Percentiles rank a stretch among this genome's conserved stretches.
Evolutionary conservation across 108 stramenopile genomes (phyloP).

Genomic region (Skeletonema marinoi): DNA sequence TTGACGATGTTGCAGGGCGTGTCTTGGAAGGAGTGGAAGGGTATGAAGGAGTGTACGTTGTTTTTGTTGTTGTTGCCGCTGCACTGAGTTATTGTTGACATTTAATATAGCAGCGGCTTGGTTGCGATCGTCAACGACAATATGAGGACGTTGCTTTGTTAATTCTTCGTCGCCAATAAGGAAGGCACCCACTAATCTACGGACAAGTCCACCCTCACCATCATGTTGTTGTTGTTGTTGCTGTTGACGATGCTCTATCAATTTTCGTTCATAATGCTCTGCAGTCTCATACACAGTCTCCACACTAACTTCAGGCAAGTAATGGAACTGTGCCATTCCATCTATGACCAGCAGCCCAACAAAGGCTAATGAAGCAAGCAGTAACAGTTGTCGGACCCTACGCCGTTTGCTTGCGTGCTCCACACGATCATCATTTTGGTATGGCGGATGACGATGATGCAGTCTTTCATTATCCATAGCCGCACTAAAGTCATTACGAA

Average conservation of each 20-base stretch:
- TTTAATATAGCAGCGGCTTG: background rate
- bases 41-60: slow-evolving; percentile 9
- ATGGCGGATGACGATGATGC: background rate
- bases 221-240: background rate
- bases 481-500: too few relatives aligned
- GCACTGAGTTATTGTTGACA: background rate
- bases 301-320: background rate
- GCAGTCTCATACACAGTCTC: background rate
- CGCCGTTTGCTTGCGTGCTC: background rate
- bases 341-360: slow-evolving; percentile 20
- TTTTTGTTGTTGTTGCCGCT: background rate
- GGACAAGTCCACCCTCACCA: background rate
- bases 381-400: background rate
- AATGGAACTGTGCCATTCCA: slow-evolving; percentile 17
- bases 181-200: background rate
- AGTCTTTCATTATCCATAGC: background rate
- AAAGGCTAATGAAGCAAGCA: slow-evolving; percentile 14
- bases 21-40: slow-evolving; percentile 37
- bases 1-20: slow-evolving; percentile 34
- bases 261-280: slow-evolving; percentile 6
- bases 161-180: background rate
- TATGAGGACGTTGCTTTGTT: background rate
- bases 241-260: background rate
- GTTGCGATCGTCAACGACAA: background rate
- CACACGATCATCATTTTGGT: background rate